Conservation (phyloP, 2,329 filamentous ascomycete genomes). For the Dactylonectria macrodidyma region DNA sequence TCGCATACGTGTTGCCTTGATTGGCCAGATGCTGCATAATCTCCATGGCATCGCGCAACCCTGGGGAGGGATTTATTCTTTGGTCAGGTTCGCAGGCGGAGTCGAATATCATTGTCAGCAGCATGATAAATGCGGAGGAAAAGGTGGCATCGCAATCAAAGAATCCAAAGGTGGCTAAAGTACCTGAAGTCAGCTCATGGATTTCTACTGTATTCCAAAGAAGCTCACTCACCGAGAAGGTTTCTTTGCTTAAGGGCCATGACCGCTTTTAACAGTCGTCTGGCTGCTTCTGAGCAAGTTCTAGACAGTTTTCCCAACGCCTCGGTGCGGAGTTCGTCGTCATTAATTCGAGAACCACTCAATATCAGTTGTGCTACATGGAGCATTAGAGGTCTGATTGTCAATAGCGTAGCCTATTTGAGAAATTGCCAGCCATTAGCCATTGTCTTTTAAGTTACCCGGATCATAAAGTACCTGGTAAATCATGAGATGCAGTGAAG, state of each 20-base stretch:
- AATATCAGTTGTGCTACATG: conserved; percentile 17
- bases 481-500: conserved; percentile 20
- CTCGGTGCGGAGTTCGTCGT: not conserved
- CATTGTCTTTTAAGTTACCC: not conserved
- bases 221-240: conserved; percentile 4
- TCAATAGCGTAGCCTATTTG: conserved; percentile 14
- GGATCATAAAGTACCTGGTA: conserved; percentile 12
- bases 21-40: conserved; percentile 34
- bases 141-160: conserved; percentile 31
- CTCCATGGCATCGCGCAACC: conserved; percentile 30
- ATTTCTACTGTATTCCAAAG: not conserved
- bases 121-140: conserved; percentile 31
- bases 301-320: conserved; percentile 17
- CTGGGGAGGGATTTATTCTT: conserved; percentile 29
- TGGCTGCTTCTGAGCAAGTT: conserved; percentile 26
- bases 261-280: conserved; percentile 14
- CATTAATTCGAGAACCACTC: not conserved
- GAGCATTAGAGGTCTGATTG: conserved; percentile 23
- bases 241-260: conserved; percentile 3
- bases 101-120: conserved; percentile 30
- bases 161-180: conserved; percentile 20
- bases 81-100: conserved; percentile 15
- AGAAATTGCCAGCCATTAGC: not conserved
- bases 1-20: conserved; percentile 26
- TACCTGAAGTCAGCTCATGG: not conserved